Base-by-base conservation (phyloP, 805 yeast genomes). In the Pichia paraexigua region DNA sequence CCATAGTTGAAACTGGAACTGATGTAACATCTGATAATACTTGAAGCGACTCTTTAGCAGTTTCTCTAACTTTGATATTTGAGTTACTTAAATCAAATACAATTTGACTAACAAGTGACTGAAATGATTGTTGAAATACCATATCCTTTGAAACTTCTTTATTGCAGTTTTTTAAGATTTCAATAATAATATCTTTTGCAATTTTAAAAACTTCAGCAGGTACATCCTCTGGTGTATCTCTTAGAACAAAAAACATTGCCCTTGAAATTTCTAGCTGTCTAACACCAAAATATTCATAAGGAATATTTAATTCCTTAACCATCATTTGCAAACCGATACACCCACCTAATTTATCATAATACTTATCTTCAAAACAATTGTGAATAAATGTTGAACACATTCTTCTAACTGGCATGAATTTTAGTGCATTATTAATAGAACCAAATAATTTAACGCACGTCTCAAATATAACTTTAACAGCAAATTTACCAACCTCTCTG, bases 81-180 rank as follows among this genome's bases (percentile, higher is more conserved):
- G 98, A 85, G 63, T 94, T 90, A 41, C 95, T 94, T 53, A 94
- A 75, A 63, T 94, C 99, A 62, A 90, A 90, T 2, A 92, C 96
- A 57, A 95, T 74, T 27, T 92, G 85, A n/a, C 96, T 89, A 37
- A 88, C 80, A 25, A 94, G 75, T 15, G 91, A 83, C 58, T 83
- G 88, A 66, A 89, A 84, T 28, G 87, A 83, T 58, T 87, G 85
- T 52, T 85, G 81, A 55, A 76, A 65, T 22, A 85, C 80, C 8
- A 82, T 80, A 41, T 80, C 83, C 45, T 79, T 80, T 0, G 83
- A 74, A 1, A 84, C 72, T 35, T 74, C 82, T 25, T 69, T 65
- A 63, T 87, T 87, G 59, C 95, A 89, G 8, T 78, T 79, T 35
- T 70, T 74, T 39, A 95, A 66, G 20, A 90, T 72, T 47, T 78